These are phyloP conservation scores for Tilletiopsis washingtonensis DNA, from an alignment of 1,284 basidiomycete species.

Conservation along the genomic window DNA sequence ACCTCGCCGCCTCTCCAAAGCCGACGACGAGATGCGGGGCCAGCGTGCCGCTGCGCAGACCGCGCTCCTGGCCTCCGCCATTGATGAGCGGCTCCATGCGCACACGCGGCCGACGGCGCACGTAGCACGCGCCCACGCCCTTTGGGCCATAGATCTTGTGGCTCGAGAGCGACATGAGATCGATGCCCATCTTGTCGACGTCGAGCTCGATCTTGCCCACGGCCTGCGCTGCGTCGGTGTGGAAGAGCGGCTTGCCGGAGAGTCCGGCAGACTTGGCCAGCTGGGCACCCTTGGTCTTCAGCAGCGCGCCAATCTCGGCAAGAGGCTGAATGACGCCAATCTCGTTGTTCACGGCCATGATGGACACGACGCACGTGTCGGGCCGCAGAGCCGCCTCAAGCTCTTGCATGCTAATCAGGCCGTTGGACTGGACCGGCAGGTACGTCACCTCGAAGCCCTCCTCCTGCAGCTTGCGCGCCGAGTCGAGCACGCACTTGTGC, in stretches of 20 bases:
- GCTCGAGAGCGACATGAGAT: constrained; percentile 90
- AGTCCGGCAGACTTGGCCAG: constrained; percentile 58
- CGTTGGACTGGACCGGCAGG: constrained; percentile 81
- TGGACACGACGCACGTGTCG: constrained; percentile 73
- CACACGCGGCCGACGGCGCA: constrained; percentile 83
- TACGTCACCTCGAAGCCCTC: constrained; percentile 98
- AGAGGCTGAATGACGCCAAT: constrained; percentile 97
- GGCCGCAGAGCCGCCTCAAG: constrained; percentile 77
- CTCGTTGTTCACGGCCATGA: constrained; percentile 99
- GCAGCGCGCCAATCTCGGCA: constrained; percentile 81
- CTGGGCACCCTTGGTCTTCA: constrained; percentile 54
- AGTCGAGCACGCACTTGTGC: constrained; percentile 98
- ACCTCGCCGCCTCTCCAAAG: constrained; percentile 85
- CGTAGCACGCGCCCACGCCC: constrained; percentile 89
- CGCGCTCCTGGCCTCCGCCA: constrained; percentile 96
- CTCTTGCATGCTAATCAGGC: constrained; percentile 67
- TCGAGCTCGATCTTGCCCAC: constrained; percentile 60
- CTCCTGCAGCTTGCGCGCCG: constrained; percentile 86
- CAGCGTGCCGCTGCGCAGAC: constrained; percentile 85
- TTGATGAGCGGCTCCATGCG: constrained; percentile 88
- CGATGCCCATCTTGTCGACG: constrained; percentile 91
- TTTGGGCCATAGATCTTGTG: constrained; percentile 99
- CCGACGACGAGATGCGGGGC: constrained; percentile 85
- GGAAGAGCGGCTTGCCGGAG: constrained; percentile 64
- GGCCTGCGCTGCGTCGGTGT: constrained; percentile 96